A percentile compares a stretch with the other conserved stretches of the same genome.
These are phyloP conservation scores for Phyllosticta ampelicida DNA, from an alignment of 2,329 filamentous ascomycete genomes.

Conservation along the genomic window DNA sequence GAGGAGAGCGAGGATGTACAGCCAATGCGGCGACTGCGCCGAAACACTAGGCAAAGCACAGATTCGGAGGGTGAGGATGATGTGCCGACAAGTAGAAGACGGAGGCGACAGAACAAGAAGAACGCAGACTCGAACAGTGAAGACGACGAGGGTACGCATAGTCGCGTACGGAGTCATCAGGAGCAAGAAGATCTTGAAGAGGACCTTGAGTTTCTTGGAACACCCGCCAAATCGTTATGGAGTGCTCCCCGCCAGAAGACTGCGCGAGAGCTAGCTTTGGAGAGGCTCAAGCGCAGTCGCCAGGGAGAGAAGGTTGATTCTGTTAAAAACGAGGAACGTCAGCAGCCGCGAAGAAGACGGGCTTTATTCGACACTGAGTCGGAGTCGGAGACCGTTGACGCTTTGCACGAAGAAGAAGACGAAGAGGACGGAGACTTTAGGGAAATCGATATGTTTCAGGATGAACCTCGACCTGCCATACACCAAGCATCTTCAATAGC, in stretches of 20 bases:
- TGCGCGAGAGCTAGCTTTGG: constrained; percentile 32
- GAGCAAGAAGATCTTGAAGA: constrained; percentile 35
- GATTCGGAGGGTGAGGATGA: constrained; percentile 11
- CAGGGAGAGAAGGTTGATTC: constrained; percentile 21
- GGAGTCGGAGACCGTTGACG: constrained; percentile 12
- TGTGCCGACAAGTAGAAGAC: not conserved
- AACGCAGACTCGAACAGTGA: constrained; percentile 18
- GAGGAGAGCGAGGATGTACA: constrained; percentile 9
- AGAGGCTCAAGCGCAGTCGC: constrained; percentile 32
- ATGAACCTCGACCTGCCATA: constrained; percentile 3
- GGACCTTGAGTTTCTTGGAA: constrained; percentile 34
- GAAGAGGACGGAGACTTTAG: constrained; percentile 19
- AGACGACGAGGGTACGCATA: constrained; percentile 14
- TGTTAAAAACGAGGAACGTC: constrained; percentile 11
- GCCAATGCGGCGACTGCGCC: not conserved
- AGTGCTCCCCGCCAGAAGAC: constrained; percentile 18
- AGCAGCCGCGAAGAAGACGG: constrained; percentile 17
- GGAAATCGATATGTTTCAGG: not conserved
- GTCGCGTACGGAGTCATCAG: constrained; percentile 13
- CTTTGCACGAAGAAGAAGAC: constrained; percentile 14
- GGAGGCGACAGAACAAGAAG: constrained; percentile 1
- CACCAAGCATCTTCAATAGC: constrained; percentile 22
- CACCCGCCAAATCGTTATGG: constrained; percentile 21
- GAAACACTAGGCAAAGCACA: not conserved
- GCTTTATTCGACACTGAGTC: constrained; percentile 14